A percentile compares a stretch with the other conserved stretches of the same genome.
These are phyloP conservation scores for Aureobasidium uvarum DNA, from an alignment of 2,329 filamentous ascomycete species.

Conservation along the genomic window DNA sequence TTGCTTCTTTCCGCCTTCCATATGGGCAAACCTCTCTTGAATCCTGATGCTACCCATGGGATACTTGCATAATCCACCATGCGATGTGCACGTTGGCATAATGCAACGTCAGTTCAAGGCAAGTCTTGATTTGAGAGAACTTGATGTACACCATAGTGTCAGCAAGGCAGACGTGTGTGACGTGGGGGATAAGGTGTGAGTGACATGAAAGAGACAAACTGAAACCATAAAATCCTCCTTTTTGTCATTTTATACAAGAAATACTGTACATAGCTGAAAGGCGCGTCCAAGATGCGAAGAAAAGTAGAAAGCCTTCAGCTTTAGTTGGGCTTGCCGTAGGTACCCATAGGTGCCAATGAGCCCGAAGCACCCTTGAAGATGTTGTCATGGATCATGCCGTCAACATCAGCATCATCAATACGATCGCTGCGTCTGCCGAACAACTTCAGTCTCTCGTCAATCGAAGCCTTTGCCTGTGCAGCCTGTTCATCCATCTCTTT, in stretches of 20 bases:
- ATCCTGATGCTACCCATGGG: background rate
- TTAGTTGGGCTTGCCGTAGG: slow-evolving; percentile 19
- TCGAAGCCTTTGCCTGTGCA: slow-evolving; percentile 32
- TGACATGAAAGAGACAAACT: too few species aligned
- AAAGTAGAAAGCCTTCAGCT: slow-evolving; percentile 20
- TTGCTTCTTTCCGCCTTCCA: background rate
- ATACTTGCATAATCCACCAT: slow-evolving; percentile 5
- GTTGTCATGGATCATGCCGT: slow-evolving; percentile 31
- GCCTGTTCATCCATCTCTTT: slow-evolving; percentile 40
- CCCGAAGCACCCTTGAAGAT: slow-evolving; percentile 37
- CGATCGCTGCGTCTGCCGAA: slow-evolving; percentile 34
- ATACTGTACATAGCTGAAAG: slow-evolving; percentile 23
- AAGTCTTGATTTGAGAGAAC: background rate
- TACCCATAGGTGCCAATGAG: slow-evolving; percentile 34
- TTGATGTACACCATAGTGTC: background rate
- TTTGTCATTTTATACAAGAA: slow-evolving; percentile 14
- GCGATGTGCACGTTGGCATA: slow-evolving; percentile 3
- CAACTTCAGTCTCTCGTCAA: slow-evolving; percentile 35
- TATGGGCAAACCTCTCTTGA: background rate
- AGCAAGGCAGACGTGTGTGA: slow-evolving; percentile 9
- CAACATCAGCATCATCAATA: slow-evolving; percentile 30
- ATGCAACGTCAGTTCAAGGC: background rate
- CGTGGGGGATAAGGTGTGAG: background rate
- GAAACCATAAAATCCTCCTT: background rate
- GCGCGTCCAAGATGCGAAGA: slow-evolving; percentile 8